Base-by-base conservation (phyloP, 2,329 filamentous ascomycete genomes). In the Mollisia scopiformis region DNA sequence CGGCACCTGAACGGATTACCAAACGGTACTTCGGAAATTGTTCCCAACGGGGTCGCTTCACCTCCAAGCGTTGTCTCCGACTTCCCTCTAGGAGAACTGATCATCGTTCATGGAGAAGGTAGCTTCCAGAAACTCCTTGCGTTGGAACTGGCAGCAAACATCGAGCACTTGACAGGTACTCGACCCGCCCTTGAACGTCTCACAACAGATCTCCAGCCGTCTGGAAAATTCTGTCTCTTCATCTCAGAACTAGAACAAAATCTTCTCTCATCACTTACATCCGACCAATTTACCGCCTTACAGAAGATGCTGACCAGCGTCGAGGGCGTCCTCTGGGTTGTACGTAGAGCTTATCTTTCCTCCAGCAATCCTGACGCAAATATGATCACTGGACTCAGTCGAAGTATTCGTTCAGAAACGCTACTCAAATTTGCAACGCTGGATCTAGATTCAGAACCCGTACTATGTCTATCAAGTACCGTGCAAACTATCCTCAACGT, bases 311-410 rank as follows among this genome's bases (percentile, higher is more conserved):
- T 82, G 1, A 68, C 71, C 5, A 62, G 53, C 1, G 72, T 76
- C 0, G 75, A 74, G 31, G 75, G 77, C 2, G 66, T 85, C 2
- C 57, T 86, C 0, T 86, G 83, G 82, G 63, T 84, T 11, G 80
- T 80, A 0, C 71, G 72, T 0, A 78, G 77, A 2, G 79, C 78
- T 3, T 76, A 80, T 47, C 74, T 59, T 68, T 71, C 72, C 46
- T 64, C 70, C 37, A 51, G 43, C 8, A 66, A 67, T 39, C 71
- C 71, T 19, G 66, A 68, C 25, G 28, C 55, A 1, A 71, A 71
- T n/a, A 67, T 72, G 67, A 54, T 73, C 30, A 61, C 69, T 13
- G 69, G 73, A 30, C 50, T 73, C 33, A 66, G 69, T 57, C 58
- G 71, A 62, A 71, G 59, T 33, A 64, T 71, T 33, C 67, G 70